Evolutionary conservation across 371 early-diverging fungal species (phyloP).

Genomic region (Gilbertella persicaria): DNA sequence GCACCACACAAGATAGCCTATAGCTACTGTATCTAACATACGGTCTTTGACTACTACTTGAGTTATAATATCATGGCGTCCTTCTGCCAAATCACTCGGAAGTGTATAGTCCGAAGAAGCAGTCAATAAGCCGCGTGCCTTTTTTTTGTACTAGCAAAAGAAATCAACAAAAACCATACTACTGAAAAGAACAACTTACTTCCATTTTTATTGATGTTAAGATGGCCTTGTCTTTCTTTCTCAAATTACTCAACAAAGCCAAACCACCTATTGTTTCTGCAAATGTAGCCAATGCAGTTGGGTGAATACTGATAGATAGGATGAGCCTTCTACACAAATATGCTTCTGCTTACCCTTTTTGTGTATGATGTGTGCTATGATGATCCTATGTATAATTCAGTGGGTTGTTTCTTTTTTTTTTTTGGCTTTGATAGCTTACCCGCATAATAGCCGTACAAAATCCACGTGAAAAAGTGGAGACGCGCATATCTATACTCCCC

Average conservation of each 20-base stretch:
- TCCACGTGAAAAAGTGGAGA: conserved; percentile 48
- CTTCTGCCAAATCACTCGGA: conserved; percentile 9
- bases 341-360: conserved; percentile 18
- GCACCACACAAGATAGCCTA: conserved; percentile 40
- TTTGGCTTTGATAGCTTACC: conserved; percentile 27
- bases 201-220: conserved; percentile 48
- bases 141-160: conserved; percentile 42
- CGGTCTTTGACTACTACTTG: conserved; percentile 51
- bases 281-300: conserved; percentile 63
- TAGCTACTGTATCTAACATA: conserved; percentile 47
- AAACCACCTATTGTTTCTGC: conserved; percentile 61
- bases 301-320: conserved; percentile 46
- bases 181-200: conserved; percentile 26
- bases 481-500: conserved; percentile 36
- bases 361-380: conserved; percentile 30
- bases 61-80: conserved; percentile 23
- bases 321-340: background rate
- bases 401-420: background rate
- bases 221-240: conserved; percentile 45
- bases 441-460: conserved; percentile 55
- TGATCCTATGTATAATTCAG: conserved; percentile 22
- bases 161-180: background rate
- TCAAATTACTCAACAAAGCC: conserved; percentile 41
- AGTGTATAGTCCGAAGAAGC: conserved; percentile 47
- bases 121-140: conserved; percentile 48